phyloP scores from a whole-genome alignment of 495 filamentous ascomycete genomes.

The Gamarada debralockiae region DNA sequence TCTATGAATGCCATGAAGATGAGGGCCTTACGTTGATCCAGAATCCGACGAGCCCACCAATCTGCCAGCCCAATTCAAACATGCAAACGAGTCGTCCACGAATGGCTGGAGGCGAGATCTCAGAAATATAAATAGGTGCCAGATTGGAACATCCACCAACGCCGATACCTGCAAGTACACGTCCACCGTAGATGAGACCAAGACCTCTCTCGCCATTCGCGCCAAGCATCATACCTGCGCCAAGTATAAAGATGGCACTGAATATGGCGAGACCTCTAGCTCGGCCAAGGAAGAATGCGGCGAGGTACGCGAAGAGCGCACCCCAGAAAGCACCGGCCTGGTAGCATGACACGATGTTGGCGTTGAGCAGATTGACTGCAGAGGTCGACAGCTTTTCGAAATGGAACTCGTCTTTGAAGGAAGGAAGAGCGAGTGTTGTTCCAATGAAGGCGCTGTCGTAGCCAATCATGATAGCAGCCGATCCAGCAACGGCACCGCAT shows the following conservation, averaged over 20 bases:
- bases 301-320: slow-evolving; percentile 55
- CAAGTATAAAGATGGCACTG: slow-evolving; percentile 55
- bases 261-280: slow-evolving; percentile 51
- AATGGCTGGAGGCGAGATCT: slow-evolving; percentile 51
- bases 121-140: slow-evolving; percentile 55
- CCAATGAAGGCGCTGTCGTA: slow-evolving; percentile 72
- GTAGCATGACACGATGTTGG: slow-evolving; percentile 68
- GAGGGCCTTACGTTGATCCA: slow-evolving; percentile 51
- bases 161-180: slow-evolving; percentile 49
- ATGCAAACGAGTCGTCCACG: slow-evolving; percentile 56
- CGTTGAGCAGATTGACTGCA: slow-evolving; percentile 46
- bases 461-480: slow-evolving; percentile 69
- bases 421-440: slow-evolving; percentile 57
- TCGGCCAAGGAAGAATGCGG: slow-evolving; percentile 54
- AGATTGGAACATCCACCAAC: slow-evolving; percentile 49
- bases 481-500: slow-evolving; percentile 56
- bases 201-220: slow-evolving; percentile 53
- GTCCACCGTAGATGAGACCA: slow-evolving; percentile 54
- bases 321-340: slow-evolving; percentile 68
- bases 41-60: slow-evolving; percentile 69
- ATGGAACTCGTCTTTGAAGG: slow-evolving; percentile 56
- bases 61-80: slow-evolving; percentile 71
- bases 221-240: slow-evolving; percentile 60
- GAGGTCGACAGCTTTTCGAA: slow-evolving; percentile 38
- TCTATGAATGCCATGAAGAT: slow-evolving; percentile 30